Percentiles rank a stretch among this genome's conserved stretches.
These are phyloP conservation scores for Fusarium sp. DNA, from an alignment of 2,329 filamentous ascomycete species.

Conservation along the genomic window DNA sequence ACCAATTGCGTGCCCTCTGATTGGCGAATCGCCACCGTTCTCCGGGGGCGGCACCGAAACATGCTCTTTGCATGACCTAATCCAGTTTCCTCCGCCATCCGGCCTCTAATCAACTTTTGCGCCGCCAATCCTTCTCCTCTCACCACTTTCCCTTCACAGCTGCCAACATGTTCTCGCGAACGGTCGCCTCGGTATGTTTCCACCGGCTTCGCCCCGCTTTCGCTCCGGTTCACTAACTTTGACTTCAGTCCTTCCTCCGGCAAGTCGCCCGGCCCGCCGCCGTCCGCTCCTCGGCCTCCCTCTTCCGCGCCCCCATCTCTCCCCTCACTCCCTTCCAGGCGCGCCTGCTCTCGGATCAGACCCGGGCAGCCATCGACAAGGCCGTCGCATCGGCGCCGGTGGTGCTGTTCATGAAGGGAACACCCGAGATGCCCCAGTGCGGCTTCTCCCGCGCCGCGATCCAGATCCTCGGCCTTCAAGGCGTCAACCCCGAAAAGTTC, in stretches of 20 bases:
- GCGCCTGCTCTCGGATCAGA: conserved; percentile 84
- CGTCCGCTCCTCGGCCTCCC: conserved; percentile 39
- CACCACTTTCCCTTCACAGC: conserved; percentile 28
- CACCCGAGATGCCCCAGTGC: conserved; percentile 94
- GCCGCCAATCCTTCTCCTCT: conserved; percentile 3
- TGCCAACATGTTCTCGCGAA: conserved; percentile 44
- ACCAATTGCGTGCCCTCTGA: conserved; percentile 31
- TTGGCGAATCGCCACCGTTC: conserved; percentile 40
- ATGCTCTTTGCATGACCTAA: conserved; percentile 44
- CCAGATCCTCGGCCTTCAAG: conserved; percentile 93
- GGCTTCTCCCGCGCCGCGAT: conserved; percentile 96
- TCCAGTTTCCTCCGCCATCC: conserved; percentile 25
- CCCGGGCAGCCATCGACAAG: conserved; percentile 86
- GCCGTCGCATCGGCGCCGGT: conserved; percentile 90
- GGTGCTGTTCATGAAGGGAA: conserved; percentile 99
- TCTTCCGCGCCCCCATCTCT: conserved; percentile 42
- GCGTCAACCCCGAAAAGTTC: conserved; percentile 95
- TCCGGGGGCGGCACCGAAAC: conserved; percentile 33
- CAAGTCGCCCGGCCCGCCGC: conserved; percentile 53
- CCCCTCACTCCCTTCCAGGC: conserved; percentile 55
- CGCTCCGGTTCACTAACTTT: conserved; percentile 13
- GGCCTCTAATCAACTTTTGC: conserved; percentile 7
- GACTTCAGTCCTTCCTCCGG: conserved; percentile 50
- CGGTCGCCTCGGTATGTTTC: conserved; percentile 39
- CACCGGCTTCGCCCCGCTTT: not conserved